Percentiles rank a stretch among this genome's conserved stretches.
Evolutionary conservation across 2,329 filamentous ascomycete species (phyloP).

Genomic region (Neurospora sp.): DNA sequence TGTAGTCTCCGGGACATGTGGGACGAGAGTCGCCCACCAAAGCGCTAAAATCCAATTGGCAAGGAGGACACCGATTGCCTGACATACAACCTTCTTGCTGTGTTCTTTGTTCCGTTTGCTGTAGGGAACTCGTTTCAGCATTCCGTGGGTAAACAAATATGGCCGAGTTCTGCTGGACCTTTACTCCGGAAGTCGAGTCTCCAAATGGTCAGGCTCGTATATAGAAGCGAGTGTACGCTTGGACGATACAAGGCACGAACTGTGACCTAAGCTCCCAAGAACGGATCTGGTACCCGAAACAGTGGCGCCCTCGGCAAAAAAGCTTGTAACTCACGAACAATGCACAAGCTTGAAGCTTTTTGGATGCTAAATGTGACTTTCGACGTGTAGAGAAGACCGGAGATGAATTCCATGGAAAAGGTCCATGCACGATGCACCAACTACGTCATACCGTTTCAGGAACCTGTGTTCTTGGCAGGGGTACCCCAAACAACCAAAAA

Average conservation of each 20-base stretch:
- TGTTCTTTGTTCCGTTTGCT: neutral
- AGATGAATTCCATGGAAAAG: neutral
- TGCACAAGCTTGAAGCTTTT: neutral
- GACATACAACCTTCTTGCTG: neutral
- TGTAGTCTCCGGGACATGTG: neutral
- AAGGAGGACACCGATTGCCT: neutral
- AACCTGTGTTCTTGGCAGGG: neutral
- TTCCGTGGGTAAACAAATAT: neutral
- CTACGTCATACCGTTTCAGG: neutral
- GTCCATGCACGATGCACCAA: neutral
- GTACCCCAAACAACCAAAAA: neutral
- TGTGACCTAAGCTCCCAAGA: neutral
- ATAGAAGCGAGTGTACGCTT: neutral
- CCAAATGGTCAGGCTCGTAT: neutral
- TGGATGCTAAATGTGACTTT: neutral
- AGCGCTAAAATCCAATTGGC: neutral
- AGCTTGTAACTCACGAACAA: neutral
- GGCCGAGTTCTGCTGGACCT: neutral
- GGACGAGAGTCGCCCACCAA: neutral
- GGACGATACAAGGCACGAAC: neutral
- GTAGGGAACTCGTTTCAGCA: neutral
- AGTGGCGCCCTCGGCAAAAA: neutral
- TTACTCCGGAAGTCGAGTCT: neutral
- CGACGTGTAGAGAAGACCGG: neutral
- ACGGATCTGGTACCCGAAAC: neutral